A percentile compares a stretch with the other conserved stretches of the same genome.
Evolutionary conservation across 768 basidiomycete species (phyloP).

Genomic region (Boletus patriciae): DNA sequence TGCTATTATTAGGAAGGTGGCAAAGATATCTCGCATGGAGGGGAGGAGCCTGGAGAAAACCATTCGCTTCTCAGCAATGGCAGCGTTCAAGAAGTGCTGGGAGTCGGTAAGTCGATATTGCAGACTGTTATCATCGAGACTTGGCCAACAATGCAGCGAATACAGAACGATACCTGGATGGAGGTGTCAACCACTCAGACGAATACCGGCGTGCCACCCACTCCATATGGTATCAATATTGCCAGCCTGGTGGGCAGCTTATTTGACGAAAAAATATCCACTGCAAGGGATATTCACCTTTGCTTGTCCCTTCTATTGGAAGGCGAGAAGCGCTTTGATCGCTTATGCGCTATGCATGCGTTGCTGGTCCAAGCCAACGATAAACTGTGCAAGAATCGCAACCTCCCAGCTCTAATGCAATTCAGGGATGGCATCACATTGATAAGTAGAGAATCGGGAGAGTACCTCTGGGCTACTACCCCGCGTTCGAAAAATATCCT

Average conservation of each 20-base stretch:
- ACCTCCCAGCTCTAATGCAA: slow-evolving; percentile 14
- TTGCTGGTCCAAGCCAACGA: slow-evolving; percentile 34
- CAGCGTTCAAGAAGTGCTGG: slow-evolving; percentile 19
- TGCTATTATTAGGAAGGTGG: slow-evolving; percentile 4
- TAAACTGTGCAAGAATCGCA: slow-evolving; percentile 31
- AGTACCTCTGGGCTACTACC: slow-evolving; percentile 23
- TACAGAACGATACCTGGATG: slow-evolving; percentile 19
- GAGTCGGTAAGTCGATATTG: slow-evolving; percentile 10
- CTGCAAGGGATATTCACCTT: slow-evolving; percentile 29
- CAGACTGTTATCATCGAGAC: background rate
- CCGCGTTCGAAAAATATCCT: slow-evolving; percentile 18
- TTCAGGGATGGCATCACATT: slow-evolving; percentile 22
- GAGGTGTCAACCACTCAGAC: background rate
- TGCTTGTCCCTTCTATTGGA: slow-evolving; percentile 29
- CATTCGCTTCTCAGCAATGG: slow-evolving; percentile 16
- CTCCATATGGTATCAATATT: slow-evolving; percentile 26
- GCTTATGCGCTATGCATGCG: slow-evolving; percentile 38
- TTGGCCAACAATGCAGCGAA: background rate
- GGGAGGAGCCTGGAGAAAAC: slow-evolving; percentile 9
- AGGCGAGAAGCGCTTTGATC: slow-evolving; percentile 24
- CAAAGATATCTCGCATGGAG: slow-evolving; percentile 9
- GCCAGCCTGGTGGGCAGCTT: slow-evolving; percentile 36
- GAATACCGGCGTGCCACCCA: slow-evolving; percentile 9
- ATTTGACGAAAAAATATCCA: slow-evolving; percentile 26
- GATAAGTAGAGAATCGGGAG: slow-evolving; percentile 11